Base-by-base conservation (phyloP, 2,329 filamentous ascomycete species). In the Xylaria multiplex region DNA sequence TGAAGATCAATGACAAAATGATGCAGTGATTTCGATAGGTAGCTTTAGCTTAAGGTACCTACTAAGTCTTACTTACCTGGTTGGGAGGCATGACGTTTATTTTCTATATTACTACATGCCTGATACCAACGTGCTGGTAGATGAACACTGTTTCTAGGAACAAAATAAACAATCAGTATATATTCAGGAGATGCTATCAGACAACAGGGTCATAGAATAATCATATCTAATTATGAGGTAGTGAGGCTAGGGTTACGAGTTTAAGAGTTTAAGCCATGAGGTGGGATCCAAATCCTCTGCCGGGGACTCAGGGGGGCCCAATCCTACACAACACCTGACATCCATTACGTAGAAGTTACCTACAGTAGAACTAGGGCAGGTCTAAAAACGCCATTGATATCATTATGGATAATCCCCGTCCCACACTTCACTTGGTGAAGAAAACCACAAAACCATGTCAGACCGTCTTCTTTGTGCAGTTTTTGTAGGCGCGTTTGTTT, bases 371-470 rank as follows among this genome's bases (percentile, higher is more conserved):
- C 30, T 27, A 11, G 32, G 54, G 27, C 27, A 22, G 11, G 42
- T 27, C 43, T 57, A 24, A 42, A 52, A 49, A 48, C 62, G 66
- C 66, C 62, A 32, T 68, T 68, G 66, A 68, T 68, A 68, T 65
- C 66, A 68, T 67, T 55, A 40, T 30, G 43, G 13, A 57, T 45
- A 59, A 50, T 30, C 54, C 27, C 49, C 24, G 19, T 62, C 27
- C 37, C 46, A 40, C 52, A 6, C 32, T 42, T 6, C 32, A 8
- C 19, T 27, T 42, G 13, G 19, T 42, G 53, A 45, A 55, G 37
- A 30, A 55, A 55, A 9, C 53, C 19, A 42, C 35, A 54, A 54
- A 22, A 55, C 27, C 11, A 37, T 11, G n/a, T 14, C 32, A 6
- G 22, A 30, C 46, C 1, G 30, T 16, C 52, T 40, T 40, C 32